These are phyloP conservation scores for Melanomma pulvis-pyrius DNA, from an alignment of 495 filamentous ascomycete species.

Conservation along the genomic window DNA sequence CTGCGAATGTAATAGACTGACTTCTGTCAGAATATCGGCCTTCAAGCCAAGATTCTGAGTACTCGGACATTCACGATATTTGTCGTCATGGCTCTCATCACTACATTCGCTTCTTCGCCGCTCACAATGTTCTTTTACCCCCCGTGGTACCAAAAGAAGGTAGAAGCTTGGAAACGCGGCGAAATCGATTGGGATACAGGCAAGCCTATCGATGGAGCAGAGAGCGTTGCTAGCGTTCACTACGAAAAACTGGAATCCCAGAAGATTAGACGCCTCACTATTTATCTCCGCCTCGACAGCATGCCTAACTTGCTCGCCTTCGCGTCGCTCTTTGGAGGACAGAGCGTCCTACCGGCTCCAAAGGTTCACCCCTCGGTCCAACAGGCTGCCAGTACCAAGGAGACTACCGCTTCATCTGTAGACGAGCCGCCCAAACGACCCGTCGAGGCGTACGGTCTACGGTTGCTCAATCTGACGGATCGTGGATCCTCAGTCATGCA, in stretches of 20 bases:
- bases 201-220: constrained; percentile 54
- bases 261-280: constrained; percentile 56
- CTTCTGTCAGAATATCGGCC: constrained; percentile 77
- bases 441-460: constrained; percentile 81
- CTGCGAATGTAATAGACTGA: constrained; percentile 18
- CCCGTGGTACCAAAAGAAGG: constrained; percentile 85
- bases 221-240: constrained; percentile 45
- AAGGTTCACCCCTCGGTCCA: constrained; percentile 38
- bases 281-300: constrained; percentile 85
- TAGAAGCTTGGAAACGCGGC: constrained; percentile 85
- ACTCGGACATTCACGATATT: constrained; percentile 94
- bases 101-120: constrained; percentile 89
- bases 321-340: constrained; percentile 70
- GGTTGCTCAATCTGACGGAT: constrained; percentile 86
- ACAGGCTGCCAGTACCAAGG: constrained; percentile 28
- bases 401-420: background rate
- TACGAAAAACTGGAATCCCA: constrained; percentile 44
- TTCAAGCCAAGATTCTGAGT: constrained; percentile 88
- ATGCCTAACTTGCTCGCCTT: constrained; percentile 85
- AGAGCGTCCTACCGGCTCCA: constrained; percentile 15
- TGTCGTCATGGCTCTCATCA: constrained; percentile 95
- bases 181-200: constrained; percentile 91
- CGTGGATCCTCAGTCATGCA: constrained; percentile 96
- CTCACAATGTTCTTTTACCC: constrained; percentile 79
- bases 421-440: constrained; percentile 49